Base-by-base conservation (phyloP, 495 filamentous ascomycete species). In the Aspergillus sparsus region DNA sequence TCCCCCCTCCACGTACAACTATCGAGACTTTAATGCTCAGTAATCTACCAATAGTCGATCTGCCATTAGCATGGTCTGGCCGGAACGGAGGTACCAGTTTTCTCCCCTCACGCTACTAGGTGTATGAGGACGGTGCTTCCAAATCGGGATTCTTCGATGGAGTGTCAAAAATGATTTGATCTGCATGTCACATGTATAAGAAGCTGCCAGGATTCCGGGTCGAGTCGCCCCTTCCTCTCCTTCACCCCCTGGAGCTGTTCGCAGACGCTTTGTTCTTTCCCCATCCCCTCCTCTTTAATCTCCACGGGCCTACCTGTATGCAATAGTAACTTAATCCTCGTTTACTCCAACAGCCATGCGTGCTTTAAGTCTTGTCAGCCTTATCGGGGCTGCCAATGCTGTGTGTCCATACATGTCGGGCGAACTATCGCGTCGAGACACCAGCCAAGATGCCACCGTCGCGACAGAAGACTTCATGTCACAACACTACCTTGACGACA, bases 401-500 rank as follows among this genome's bases (percentile, higher is more conserved):
- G 70, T 65, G 47, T 77, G 77, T 63, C 76, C 76, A 7, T 78
- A 76, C 47, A 75, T 77, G 76, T 69, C 67, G 11, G 73, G 69
- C 32, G 70, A 76, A 45, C 49, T 70, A 37, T 36, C 53, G 11
- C 66, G 66, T 60, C 73, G 74, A 15, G 71, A 68, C 34, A 49
- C 57, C 31, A 52, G 69, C 46, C 58, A 39, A 6, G 66, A 71
- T 62, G 77, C 76, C 21, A 60, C 70, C 27, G 65, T 58, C 11
- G 69, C 71, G 5, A 80, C 77, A 0, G 77, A 80, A 32, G 66
- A 77, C 7, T 85, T 82, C 62, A 66, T 88, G 21, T 79, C 81
- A 15, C 72, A 82, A 42, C 86, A 83, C 66, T 82, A 85, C 55
- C 73, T 90, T 35, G 79, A 89, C 51, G 89, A 93, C 71, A 77